Conservation (phyloP, 306 rosid genomes). For the Myrica gale region DNA sequence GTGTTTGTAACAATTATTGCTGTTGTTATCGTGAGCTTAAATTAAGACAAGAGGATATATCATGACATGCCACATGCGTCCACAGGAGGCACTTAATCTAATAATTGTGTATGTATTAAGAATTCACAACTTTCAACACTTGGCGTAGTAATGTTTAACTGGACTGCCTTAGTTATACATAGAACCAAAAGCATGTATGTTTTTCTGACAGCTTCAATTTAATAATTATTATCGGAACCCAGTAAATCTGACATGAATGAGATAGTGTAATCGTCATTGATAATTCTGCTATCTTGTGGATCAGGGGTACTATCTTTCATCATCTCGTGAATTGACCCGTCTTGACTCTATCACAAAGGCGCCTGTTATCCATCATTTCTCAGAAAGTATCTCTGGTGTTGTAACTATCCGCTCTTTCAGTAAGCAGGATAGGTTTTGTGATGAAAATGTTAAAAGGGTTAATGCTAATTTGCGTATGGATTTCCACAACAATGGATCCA, state of each 20-base stretch:
- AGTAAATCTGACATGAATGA: neutral
- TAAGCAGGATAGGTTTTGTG: constrained; percentile 49
- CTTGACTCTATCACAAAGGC: constrained; percentile 91
- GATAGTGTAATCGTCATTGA: constrained; percentile 4
- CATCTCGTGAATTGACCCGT: constrained; percentile 91
- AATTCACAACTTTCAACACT: neutral
- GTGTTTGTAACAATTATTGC: neutral
- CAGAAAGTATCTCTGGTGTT: constrained; percentile 91
- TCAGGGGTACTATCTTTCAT: constrained; percentile 76
- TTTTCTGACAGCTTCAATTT: neutral
- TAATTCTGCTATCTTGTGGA: constrained; percentile 2
- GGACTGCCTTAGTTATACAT: neutral
- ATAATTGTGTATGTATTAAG: neutral
- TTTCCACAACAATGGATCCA: constrained; percentile 86
- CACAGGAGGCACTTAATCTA: neutral
- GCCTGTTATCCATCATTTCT: constrained; percentile 92
- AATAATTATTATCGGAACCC: neutral
- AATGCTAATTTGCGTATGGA: constrained; percentile 81
- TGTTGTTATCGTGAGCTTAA: neutral
- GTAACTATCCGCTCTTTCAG: constrained; percentile 80
- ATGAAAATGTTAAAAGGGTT: constrained; percentile 65
- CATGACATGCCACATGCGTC: neutral
- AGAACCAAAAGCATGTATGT: neutral
- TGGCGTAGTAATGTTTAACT: neutral
- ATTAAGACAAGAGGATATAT: neutral